Conservation (phyloP, 1,139 yeast species). For the Martiniozyma asiatica region DNA sequence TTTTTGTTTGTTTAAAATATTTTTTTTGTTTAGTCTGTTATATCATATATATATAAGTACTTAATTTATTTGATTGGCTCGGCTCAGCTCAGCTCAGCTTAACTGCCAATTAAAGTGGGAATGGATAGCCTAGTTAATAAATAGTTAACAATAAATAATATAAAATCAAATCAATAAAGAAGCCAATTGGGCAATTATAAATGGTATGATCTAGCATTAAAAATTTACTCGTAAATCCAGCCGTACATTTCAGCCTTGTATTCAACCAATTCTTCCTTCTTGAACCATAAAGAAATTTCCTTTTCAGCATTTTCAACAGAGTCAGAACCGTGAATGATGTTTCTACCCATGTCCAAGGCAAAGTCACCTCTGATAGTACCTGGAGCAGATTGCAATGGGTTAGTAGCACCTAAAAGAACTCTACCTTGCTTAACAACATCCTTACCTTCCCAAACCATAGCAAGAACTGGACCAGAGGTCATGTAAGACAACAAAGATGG, state of each 20-base stretch:
- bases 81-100: too few relatives aligned
- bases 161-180: too few relatives aligned
- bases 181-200: too few relatives aligned
- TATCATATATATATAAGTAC: too few relatives aligned
- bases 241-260: slow-evolving; percentile 77
- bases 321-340: slow-evolving; percentile 99
- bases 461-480: slow-evolving; percentile 97
- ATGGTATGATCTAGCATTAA: background rate
- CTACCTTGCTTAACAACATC: slow-evolving; percentile 99
- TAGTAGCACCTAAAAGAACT: slow-evolving; percentile 96
- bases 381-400: slow-evolving; percentile 94
- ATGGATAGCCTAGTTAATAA: too few relatives aligned
- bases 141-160: too few relatives aligned
- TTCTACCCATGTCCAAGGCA: slow-evolving; percentile 96
- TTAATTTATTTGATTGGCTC: too few relatives aligned
- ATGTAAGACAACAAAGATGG: slow-evolving; percentile 90
- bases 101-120: too few relatives aligned
- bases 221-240: slow-evolving; percentile 84
- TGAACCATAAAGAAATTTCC: slow-evolving; percentile 97
- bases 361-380: slow-evolving; percentile 99
- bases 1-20: too few relatives aligned
- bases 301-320: slow-evolving; percentile 95
- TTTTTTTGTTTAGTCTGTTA: too few relatives aligned
- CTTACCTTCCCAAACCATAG: slow-evolving; percentile 99
- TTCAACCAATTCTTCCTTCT: slow-evolving; percentile 88